phyloP scores from a whole-genome alignment of 108 stramenopile species.

The Schizochytrium sp. region DNA sequence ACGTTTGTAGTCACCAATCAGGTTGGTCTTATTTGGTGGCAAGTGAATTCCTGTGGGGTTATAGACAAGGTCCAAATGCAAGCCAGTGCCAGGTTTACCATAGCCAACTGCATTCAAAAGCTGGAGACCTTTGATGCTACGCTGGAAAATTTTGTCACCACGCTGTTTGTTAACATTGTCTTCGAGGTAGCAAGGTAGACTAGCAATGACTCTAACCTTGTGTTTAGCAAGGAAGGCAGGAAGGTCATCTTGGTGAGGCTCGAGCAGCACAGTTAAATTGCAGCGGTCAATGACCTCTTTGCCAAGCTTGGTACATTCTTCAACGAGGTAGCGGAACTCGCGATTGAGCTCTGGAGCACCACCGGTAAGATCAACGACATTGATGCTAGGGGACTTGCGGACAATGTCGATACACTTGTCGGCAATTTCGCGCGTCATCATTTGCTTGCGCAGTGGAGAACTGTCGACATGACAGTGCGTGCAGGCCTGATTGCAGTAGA shows the following conservation, averaged over 20 bases:
- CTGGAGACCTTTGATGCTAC: constrained; percentile 87
- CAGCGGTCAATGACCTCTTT: constrained; percentile 95
- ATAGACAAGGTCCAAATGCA: constrained; percentile 91
- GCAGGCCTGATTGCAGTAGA: constrained; percentile 97
- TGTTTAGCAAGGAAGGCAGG: constrained; percentile 90
- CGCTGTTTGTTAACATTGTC: constrained; percentile 94
- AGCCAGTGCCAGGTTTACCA: constrained; percentile 68
- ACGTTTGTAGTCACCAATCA: constrained; percentile 87
- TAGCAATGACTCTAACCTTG: constrained; percentile 86
- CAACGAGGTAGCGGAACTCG: constrained; percentile 89
- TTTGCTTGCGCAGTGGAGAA: constrained; percentile 87
- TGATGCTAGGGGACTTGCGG: constrained; percentile 81
- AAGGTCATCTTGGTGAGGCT: constrained; percentile 92
- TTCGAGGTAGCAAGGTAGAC: constrained; percentile 90
- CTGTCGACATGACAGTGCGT: constrained; percentile 92
- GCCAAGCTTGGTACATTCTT: constrained; percentile 76
- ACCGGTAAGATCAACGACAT: constrained; percentile 93
- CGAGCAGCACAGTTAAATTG: constrained; percentile 93
- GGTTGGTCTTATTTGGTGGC: constrained; percentile 81
- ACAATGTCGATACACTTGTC: constrained; percentile 87
- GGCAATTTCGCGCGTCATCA: constrained; percentile 88
- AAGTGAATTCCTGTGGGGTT: constrained; percentile 95
- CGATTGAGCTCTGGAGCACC: constrained; percentile 94
- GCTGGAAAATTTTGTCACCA: constrained; percentile 91
- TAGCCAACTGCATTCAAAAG: constrained; percentile 93